Conservation (phyloP, 1,284 basidiomycete species). For the Boletus sp. region DNA sequence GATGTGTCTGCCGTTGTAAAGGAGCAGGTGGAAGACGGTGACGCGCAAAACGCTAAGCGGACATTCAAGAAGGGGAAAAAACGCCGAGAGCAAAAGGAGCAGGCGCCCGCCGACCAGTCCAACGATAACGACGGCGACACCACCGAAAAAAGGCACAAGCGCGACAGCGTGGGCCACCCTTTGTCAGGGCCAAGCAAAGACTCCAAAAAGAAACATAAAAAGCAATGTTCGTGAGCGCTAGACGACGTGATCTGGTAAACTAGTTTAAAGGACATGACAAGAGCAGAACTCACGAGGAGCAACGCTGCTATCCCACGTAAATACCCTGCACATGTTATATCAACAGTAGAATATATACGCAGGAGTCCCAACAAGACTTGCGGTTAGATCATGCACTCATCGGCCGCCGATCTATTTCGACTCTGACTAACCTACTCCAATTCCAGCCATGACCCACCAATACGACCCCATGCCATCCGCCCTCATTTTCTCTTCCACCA, state of each 20-base stretch:
- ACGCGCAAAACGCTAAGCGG: neutral
- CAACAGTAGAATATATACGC: no score
- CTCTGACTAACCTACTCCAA: no score
- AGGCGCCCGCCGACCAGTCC: neutral
- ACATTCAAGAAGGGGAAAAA: slow-evolving; percentile 1
- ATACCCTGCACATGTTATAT: slow-evolving; percentile 12
- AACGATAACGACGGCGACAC: neutral
- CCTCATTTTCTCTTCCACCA: no score
- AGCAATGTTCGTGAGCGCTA: slow-evolving; percentile 5
- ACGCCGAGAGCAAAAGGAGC: slow-evolving; percentile 6
- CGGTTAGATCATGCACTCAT: no score
- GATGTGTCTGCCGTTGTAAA: neutral
- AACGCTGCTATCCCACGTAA: slow-evolving; percentile 2
- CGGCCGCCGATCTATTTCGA: no score
- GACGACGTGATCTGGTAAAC: no score
- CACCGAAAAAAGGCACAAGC: neutral
- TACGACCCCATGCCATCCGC: no score
- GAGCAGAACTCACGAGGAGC: no score
- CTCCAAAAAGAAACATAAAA: slow-evolving; percentile 6
- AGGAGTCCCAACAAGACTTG: no score
- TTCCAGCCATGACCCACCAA: no score
- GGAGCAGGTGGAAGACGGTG: neutral
- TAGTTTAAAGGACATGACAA: no score
- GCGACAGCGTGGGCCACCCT: neutral
- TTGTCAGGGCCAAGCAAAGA: neutral